Conservation (phyloP, 306 rosid species). For the Rubus idaeus region DNA sequence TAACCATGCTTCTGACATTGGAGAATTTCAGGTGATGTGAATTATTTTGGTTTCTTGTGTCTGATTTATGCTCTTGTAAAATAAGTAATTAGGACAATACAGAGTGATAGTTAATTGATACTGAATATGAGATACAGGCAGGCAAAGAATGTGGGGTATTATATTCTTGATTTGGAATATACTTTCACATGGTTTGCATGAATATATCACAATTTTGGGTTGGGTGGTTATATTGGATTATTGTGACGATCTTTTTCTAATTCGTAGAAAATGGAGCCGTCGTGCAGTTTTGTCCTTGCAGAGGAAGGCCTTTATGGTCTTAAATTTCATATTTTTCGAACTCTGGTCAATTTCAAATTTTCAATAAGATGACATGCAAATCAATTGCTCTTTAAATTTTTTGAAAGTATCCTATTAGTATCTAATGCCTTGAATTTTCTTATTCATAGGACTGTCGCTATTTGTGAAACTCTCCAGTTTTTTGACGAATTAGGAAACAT, state of each 20-base stretch:
- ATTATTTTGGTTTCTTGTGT: neutral
- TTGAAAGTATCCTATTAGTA: neutral
- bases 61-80: neutral
- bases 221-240: neutral
- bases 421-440: neutral
- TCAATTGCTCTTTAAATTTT: neutral
- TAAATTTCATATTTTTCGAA: neutral
- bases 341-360: neutral
- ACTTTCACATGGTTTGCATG: neutral
- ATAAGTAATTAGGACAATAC: neutral
- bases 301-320: neutral
- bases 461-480: neutral
- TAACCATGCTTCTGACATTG: conserved; percentile 70
- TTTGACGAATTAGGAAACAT: neutral
- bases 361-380: neutral
- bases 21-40: conserved; percentile 57
- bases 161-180: neutral
- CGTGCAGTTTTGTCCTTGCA: neutral
- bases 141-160: neutral
- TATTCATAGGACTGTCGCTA: neutral
- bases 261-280: neutral
- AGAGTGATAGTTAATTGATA: neutral
- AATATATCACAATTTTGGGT: neutral
- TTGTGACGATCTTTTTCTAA: neutral
- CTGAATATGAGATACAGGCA: neutral